Evolutionary conservation across 805 yeast species (phyloP).

Genomic region (Yarrowia keelungensis): DNA sequence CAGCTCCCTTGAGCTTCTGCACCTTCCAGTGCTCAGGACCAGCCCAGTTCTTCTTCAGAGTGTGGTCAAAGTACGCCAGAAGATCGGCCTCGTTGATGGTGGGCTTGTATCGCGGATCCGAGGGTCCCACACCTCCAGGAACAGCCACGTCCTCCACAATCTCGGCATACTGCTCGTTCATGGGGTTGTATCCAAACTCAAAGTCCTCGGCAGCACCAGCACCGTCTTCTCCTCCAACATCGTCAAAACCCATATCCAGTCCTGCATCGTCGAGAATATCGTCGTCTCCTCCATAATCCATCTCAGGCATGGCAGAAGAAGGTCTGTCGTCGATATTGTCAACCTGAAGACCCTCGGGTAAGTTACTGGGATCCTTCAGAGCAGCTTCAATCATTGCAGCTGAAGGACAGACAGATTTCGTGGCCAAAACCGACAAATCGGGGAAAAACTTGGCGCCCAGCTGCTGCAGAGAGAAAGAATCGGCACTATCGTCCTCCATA

Average conservation of each 20-base stretch:
- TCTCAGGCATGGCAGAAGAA: conserved; percentile 32
- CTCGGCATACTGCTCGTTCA: conserved; percentile 28
- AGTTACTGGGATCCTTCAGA: conserved; percentile 51
- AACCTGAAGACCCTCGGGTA: conserved; percentile 49
- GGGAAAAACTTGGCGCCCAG: conserved; percentile 44
- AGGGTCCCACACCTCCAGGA: not conserved
- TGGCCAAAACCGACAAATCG: conserved; percentile 43
- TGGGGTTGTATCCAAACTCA: conserved; percentile 34
- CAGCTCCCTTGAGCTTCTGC: conserved; percentile 56
- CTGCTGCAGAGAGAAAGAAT: conserved; percentile 42
- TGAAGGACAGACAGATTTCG: conserved; percentile 68
- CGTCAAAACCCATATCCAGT: conserved; percentile 38
- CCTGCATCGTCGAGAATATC: conserved; percentile 43
- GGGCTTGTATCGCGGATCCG: conserved; percentile 26
- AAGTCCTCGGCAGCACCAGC: not conserved
- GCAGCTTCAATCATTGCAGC: conserved; percentile 65
- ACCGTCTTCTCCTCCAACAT: conserved; percentile 27
- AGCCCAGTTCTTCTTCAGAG: conserved; percentile 77
- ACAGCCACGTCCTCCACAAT: not conserved
- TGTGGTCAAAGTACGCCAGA: conserved; percentile 81
- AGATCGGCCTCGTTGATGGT: conserved; percentile 56
- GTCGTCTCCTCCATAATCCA: conserved; percentile 42
- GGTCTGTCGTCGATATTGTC: conserved; percentile 13
- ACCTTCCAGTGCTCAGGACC: conserved; percentile 96
- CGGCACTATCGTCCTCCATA: conserved; percentile 40